Evolutionary conservation across 495 filamentous ascomycete genomes (phyloP).

Genomic region (Amphirosellinia nigrospora): DNA sequence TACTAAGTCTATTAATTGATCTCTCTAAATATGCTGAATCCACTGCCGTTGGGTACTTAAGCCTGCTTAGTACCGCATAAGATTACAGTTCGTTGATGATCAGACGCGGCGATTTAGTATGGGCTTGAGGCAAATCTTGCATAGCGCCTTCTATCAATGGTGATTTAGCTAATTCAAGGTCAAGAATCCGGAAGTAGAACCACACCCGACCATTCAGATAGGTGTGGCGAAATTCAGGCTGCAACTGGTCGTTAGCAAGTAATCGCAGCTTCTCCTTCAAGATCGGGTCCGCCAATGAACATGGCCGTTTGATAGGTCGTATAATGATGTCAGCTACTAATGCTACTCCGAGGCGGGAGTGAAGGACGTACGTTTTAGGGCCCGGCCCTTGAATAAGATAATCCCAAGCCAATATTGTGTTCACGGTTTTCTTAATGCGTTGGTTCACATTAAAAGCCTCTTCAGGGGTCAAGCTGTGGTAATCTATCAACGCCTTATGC

Average conservation of each 20-base stretch:
- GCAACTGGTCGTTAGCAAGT: constrained; percentile 5
- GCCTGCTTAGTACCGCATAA: too few relatives aligned
- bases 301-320: not conserved
- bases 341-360: constrained; percentile 24
- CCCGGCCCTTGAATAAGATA: constrained; percentile 25
- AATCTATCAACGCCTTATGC: constrained; percentile 24
- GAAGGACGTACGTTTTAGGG: constrained; percentile 25
- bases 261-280: not conserved
- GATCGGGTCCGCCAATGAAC: not conserved
- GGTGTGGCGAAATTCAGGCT: constrained; percentile 3
- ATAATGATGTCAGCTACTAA: constrained; percentile 17
- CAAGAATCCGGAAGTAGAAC: constrained; percentile 15
- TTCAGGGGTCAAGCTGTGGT: constrained; percentile 6
- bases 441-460: constrained; percentile 31
- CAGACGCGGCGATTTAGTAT: too few relatives aligned
- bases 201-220: not conserved
- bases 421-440: constrained; percentile 28
- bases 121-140: too few relatives aligned
- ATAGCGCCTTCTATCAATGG: not conserved
- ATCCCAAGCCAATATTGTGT: constrained; percentile 13
- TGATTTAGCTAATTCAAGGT: not conserved
- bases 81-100: too few relatives aligned
- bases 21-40: too few relatives aligned
- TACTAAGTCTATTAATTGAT: too few relatives aligned
- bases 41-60: too few relatives aligned